Conservation (phyloP, 306 rosid species). For the Fragaria vesca region DNA sequence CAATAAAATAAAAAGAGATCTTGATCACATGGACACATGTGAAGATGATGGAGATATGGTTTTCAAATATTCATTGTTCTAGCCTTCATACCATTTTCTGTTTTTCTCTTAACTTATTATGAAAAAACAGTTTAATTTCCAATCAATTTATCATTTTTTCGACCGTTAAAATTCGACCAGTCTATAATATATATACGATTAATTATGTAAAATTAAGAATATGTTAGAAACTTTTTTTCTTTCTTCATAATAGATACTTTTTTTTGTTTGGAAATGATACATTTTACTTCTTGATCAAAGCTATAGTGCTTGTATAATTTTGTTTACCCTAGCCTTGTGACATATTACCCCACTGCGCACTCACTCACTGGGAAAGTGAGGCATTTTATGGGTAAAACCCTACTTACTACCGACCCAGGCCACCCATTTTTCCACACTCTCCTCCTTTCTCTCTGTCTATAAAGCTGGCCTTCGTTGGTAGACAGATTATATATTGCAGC, state of each 20-base stretch:
- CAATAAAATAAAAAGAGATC: constrained; percentile 59
- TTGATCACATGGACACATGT: constrained; percentile 88
- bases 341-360: constrained; percentile 81
- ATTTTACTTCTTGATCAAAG: background rate
- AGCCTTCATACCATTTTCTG: background rate
- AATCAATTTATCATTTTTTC: background rate
- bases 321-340: constrained; percentile 42
- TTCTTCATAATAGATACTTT: background rate
- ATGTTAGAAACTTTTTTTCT: background rate
- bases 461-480: constrained; percentile 47
- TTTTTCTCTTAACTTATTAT: constrained; percentile 13
- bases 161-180: background rate
- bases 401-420: constrained; percentile 26
- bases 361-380: constrained; percentile 56
- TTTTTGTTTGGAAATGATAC: too few relatives aligned
- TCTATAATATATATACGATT: background rate
- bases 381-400: constrained; percentile 54
- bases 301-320: background rate
- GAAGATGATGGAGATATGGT: constrained; percentile 52
- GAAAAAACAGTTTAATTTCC: constrained; percentile 3
- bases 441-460: constrained; percentile 39
- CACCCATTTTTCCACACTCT: constrained; percentile 9
- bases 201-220: background rate
- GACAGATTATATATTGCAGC: constrained; percentile 47
- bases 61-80: constrained; percentile 23